A percentile compares a stretch with the other conserved stretches of the same genome.
Evolutionary conservation across 345 rosid species (phyloP).

Genomic region (Geranium rotundifolium): DNA sequence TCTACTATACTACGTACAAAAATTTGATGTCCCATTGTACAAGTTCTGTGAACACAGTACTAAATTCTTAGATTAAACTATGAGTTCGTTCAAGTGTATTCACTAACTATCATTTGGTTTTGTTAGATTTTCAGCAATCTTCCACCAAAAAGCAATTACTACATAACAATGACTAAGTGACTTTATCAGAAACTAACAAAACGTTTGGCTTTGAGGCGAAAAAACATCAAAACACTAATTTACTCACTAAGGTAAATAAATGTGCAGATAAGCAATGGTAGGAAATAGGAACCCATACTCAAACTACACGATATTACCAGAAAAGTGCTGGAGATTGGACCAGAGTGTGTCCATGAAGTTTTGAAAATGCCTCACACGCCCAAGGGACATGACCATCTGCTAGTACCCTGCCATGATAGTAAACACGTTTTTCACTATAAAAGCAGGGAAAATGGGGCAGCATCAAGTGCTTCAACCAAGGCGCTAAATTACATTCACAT

Average conservation of each 20-base stretch:
- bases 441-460: slow-evolving; percentile 2
- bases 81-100: too few relatives aligned
- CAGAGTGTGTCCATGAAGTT: slow-evolving; percentile 46
- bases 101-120: too few relatives aligned
- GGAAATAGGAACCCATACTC: neutral
- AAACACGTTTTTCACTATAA: slow-evolving; percentile 2
- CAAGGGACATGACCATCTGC: slow-evolving; percentile 88
- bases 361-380: slow-evolving; percentile 87
- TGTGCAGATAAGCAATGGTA: neutral
- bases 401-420: slow-evolving; percentile 38
- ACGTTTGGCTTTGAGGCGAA: neutral
- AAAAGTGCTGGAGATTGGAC: slow-evolving; percentile 31
- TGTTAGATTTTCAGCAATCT: too few relatives aligned
- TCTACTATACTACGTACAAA: too few relatives aligned
- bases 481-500: neutral
- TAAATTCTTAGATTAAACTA: too few relatives aligned
- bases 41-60: too few relatives aligned
- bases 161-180: neutral
- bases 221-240: neutral
- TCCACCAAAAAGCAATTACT: too few relatives aligned
- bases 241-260: neutral
- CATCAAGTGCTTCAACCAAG: slow-evolving; percentile 2
- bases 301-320: slow-evolving; percentile 31
- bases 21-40: too few relatives aligned
- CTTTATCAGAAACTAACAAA: neutral